These are phyloP conservation scores for Vickermania spadyakhi DNA, from an alignment of 208 protist species.

Conservation along the genomic window DNA sequence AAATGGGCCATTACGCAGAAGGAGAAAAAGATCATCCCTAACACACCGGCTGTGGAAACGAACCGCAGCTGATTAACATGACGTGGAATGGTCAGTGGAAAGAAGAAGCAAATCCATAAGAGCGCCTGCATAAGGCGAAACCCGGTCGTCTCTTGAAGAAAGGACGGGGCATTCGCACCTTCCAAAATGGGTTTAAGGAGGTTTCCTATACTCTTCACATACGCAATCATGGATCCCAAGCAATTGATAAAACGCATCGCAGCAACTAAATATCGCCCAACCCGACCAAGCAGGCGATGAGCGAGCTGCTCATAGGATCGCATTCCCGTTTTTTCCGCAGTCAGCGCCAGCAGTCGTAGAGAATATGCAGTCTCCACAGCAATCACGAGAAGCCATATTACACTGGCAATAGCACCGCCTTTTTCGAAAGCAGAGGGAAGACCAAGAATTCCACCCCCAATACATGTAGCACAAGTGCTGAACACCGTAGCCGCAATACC, in stretches of 20 bases:
- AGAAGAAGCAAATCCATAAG: slow-evolving; percentile 47
- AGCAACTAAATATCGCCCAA: slow-evolving; percentile 17
- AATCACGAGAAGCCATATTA: slow-evolving; percentile 32
- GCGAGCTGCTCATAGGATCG: slow-evolving; percentile 36
- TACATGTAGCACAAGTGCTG: slow-evolving; percentile 30
- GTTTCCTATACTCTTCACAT: slow-evolving; percentile 40
- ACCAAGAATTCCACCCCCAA: slow-evolving; percentile 59
- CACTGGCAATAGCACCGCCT: slow-evolving; percentile 32
- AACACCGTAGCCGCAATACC: slow-evolving; percentile 29
- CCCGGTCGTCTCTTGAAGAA: slow-evolving; percentile 12
- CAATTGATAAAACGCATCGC: slow-evolving; percentile 18
- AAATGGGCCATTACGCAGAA: slow-evolving; percentile 34
- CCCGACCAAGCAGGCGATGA: slow-evolving; percentile 11
- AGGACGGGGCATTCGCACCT: slow-evolving; percentile 7
- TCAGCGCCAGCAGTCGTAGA: slow-evolving; percentile 32
- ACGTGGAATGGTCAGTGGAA: slow-evolving; percentile 50
- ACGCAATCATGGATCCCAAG: slow-evolving; percentile 40
- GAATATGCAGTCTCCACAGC: slow-evolving; percentile 37
- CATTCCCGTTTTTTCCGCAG: slow-evolving; percentile 19
- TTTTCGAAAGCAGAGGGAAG: slow-evolving; percentile 45
- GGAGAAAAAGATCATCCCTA: slow-evolving; percentile 50
- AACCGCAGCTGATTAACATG: slow-evolving; percentile 58
- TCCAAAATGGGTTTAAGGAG: slow-evolving; percentile 30
- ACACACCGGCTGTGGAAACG: slow-evolving; percentile 33
- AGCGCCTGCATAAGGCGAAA: slow-evolving; percentile 31